Evolutionary conservation across 2,329 filamentous ascomycete genomes (phyloP), one percentile per base, ranked within the genome.

Genomic region (Triangularia verruculosa): DNA sequence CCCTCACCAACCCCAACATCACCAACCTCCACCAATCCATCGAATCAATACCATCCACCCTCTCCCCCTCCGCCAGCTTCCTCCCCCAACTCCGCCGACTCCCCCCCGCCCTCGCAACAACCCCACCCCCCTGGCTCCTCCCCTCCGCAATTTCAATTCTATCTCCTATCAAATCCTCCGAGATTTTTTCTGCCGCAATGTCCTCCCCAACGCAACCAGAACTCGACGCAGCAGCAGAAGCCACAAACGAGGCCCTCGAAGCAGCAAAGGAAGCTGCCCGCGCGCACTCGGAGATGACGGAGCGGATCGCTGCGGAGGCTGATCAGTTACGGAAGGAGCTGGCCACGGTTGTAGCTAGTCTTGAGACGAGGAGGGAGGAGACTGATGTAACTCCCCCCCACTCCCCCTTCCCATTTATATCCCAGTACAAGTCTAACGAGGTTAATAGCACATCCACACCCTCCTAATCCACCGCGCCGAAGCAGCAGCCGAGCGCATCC

Each of bases 381-480:
- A 82, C 83, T 52, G 82, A 86, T 73, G 85, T 82, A 66, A 67
- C 70, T 75, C 78, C 53, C 30, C 54, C 28, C 63, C 32, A 17
- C 22, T 15, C 15, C 24, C 20, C 4, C 51, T 51, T n/a, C 28
- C n/a, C n/a, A n/a, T n/a, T n/a, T n/a, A n/a, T n/a, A n/a, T n/a
- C n/a, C n/a, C n/a, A n/a, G n/a, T n/a, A n/a, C n/a, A n/a, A n/a
- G n/a, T n/a, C n/a, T n/a, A n/a, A n/a, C n/a, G n/a, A n/a, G n/a
- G n/a, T 61, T 28, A 68, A 1, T 39, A 86, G 79, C 85, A 88
- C 68, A 87, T 90, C 63, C 86, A 89, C 70, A 79, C 79, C 24
- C 74, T 89, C 30, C 81, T 89, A 22, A 79, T 86, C 59, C 81
- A 81, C 51, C 82, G 85, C 65, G 81, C 84, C 63, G 83, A 88